Evolutionary conservation across 2,329 filamentous ascomycete species (phyloP).

Genomic region (Aspergillus aculeatus): DNA sequence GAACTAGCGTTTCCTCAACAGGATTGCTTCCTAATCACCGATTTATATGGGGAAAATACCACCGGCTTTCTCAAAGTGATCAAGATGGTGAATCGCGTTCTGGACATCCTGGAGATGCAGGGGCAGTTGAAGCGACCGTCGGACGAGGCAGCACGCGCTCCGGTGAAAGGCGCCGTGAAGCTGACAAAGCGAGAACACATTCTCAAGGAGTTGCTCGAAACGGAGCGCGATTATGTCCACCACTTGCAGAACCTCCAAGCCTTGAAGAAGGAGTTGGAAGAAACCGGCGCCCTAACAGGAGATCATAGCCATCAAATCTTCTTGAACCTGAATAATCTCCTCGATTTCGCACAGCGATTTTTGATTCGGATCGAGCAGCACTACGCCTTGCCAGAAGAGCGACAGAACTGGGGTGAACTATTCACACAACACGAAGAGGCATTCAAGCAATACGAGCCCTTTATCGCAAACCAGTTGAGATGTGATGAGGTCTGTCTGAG

Average conservation of each 20-base stretch:
- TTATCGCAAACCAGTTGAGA: slow-evolving; percentile 93
- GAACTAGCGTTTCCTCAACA: slow-evolving; percentile 75
- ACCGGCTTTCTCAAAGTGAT: slow-evolving; percentile 97
- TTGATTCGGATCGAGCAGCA: slow-evolving; percentile 94
- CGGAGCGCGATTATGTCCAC: slow-evolving; percentile 96
- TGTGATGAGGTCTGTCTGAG: slow-evolving; percentile 80
- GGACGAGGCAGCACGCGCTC: slow-evolving; percentile 45
- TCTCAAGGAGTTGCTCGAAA: slow-evolving; percentile 86
- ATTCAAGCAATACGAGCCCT: slow-evolving; percentile 92
- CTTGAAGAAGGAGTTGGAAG: slow-evolving; percentile 84
- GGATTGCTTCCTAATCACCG: slow-evolving; percentile 87
- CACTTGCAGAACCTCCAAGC: slow-evolving; percentile 92
- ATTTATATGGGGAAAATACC: slow-evolving; percentile 90
- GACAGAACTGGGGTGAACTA: slow-evolving; percentile 92
- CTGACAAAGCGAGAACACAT: slow-evolving; percentile 81
- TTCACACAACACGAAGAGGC: slow-evolving; percentile 82
- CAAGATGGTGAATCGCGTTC: slow-evolving; percentile 85
- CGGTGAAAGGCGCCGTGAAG: slow-evolving; percentile 50
- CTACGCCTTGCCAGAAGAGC: slow-evolving; percentile 72
- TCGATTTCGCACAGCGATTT: slow-evolving; percentile 94
- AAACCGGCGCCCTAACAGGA: slow-evolving; percentile 81
- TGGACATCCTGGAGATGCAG: slow-evolving; percentile 78
- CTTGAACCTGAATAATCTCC: slow-evolving; percentile 87
- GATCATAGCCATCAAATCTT: slow-evolving; percentile 94
- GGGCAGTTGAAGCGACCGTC: slow-evolving; percentile 70